Conservation (phyloP, 2,329 filamentous ascomycete genomes). For the Cucurbitaria berberidis region DNA sequence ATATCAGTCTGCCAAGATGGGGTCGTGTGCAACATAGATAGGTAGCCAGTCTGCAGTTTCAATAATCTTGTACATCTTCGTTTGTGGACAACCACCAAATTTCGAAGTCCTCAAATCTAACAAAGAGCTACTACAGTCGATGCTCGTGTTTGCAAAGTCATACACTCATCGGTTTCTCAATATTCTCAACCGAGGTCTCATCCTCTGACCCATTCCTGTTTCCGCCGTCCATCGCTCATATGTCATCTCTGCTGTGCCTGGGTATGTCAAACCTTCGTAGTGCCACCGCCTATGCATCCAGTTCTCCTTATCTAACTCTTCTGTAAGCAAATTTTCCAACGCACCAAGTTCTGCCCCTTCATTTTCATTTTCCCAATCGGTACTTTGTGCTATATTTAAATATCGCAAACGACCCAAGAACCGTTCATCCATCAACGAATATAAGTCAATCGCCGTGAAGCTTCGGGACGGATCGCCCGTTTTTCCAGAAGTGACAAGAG, state of each 20-base stretch:
- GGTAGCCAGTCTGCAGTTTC: not conserved
- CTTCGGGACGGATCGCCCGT: slow-evolving; percentile 41
- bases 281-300: slow-evolving; percentile 46
- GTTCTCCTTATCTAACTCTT: slow-evolving; percentile 48
- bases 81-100: too few relatives aligned
- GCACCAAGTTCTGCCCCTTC: slow-evolving; percentile 48
- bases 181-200: slow-evolving; percentile 30
- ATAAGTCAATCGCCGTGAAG: slow-evolving; percentile 52
- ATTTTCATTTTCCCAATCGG: slow-evolving; percentile 47
- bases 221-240: slow-evolving; percentile 33
- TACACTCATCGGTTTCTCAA: slow-evolving; percentile 27
- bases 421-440: slow-evolving; percentile 50
- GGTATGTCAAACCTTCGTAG: slow-evolving; percentile 26
- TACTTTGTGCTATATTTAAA: slow-evolving; percentile 46
- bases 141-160: not conserved
- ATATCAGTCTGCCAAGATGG: not conserved
- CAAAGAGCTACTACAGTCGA: not conserved
- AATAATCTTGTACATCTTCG: not conserved
- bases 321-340: slow-evolving; percentile 46
- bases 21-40: not conserved
- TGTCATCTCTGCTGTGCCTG: slow-evolving; percentile 9
- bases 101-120: not conserved
- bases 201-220: slow-evolving; percentile 26
- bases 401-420: slow-evolving; percentile 48
- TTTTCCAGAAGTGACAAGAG: slow-evolving; percentile 50